phyloP scores from a whole-genome alignment of 2,329 filamentous ascomycete genomes.

The Penicillium glabrum region DNA sequence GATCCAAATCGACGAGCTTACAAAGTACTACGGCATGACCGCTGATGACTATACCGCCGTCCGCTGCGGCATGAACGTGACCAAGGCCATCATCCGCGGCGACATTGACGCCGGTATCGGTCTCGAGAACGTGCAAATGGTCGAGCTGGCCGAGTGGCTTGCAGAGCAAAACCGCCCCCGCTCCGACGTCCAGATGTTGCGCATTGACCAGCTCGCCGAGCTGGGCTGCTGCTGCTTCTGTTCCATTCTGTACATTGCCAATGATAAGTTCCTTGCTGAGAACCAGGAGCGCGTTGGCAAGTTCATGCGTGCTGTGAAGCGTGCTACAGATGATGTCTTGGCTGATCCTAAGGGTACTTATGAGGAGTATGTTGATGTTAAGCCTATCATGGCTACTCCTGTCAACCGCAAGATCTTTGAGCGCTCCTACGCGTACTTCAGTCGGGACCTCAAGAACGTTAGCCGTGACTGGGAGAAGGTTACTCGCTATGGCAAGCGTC shows the following conservation, averaged over 20 bases:
- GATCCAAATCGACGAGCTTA: constrained; percentile 81
- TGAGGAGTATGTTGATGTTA: constrained; percentile 69
- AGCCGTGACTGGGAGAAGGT: constrained; percentile 74
- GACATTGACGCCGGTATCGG: constrained; percentile 74
- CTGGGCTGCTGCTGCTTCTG: constrained; percentile 84
- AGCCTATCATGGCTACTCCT: constrained; percentile 65
- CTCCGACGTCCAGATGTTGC: constrained; percentile 73
- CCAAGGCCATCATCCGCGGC: constrained; percentile 71
- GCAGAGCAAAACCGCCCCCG: constrained; percentile 60
- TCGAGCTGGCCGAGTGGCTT: constrained; percentile 77
- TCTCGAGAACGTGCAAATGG: constrained; percentile 81
- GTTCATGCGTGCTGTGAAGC: constrained; percentile 73
- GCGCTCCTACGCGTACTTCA: constrained; percentile 75
- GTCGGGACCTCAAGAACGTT: constrained; percentile 72
- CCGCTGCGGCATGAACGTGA: constrained; percentile 79
- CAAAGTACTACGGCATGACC: constrained; percentile 73
- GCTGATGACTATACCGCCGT: constrained; percentile 73
- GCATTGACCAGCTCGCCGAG: constrained; percentile 77
- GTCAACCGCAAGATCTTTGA: constrained; percentile 80
- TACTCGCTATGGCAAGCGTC: constrained; percentile 71
- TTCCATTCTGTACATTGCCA: constrained; percentile 76
- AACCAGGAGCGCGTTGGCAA: constrained; percentile 65
- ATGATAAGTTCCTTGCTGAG: constrained; percentile 66
- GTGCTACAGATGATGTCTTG: constrained; percentile 71
- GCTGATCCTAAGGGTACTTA: constrained; percentile 63